phyloP scores from a whole-genome alignment of 441 rosid species.

The Populus hybrid region DNA sequence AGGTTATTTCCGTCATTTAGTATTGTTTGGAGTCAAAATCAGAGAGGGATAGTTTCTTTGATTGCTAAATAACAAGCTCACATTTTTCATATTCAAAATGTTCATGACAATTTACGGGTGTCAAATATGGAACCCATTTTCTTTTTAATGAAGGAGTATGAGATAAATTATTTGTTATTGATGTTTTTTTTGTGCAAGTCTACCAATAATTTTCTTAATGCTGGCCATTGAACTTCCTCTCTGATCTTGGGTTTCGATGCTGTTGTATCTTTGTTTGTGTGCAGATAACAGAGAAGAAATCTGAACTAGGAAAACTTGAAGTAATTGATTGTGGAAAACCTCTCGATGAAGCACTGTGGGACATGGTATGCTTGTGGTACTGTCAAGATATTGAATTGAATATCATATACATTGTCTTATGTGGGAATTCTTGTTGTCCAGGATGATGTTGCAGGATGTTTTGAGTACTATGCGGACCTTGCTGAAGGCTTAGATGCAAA shows the following conservation, averaged over 20 bases:
- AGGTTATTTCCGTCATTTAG: background rate
- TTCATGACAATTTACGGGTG: background rate
- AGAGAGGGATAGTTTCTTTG: slow-evolving; percentile 3
- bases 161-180: background rate
- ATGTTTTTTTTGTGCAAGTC: background rate
- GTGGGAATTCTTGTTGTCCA: slow-evolving; percentile 31
- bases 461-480: slow-evolving; percentile 90
- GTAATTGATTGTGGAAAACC: slow-evolving; percentile 92
- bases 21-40: background rate
- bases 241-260: background rate
- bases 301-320: slow-evolving; percentile 80
- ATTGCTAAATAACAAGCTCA: background rate
- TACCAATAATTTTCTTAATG: background rate
- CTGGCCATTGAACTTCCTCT: background rate
- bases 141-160: background rate
- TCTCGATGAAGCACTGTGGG: slow-evolving; percentile 90
- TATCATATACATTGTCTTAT: slow-evolving; percentile 14
- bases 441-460: slow-evolving; percentile 98
- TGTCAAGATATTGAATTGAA: background rate
- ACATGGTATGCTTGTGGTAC: slow-evolving; percentile 55
- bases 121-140: background rate
- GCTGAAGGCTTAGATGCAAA: slow-evolving; percentile 95
- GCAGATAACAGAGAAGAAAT: slow-evolving; percentile 79
- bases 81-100: background rate
- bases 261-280: slow-evolving; percentile 8